Conservation (phyloP, 257 asterid genomes). For the Misopates orontium region DNA sequence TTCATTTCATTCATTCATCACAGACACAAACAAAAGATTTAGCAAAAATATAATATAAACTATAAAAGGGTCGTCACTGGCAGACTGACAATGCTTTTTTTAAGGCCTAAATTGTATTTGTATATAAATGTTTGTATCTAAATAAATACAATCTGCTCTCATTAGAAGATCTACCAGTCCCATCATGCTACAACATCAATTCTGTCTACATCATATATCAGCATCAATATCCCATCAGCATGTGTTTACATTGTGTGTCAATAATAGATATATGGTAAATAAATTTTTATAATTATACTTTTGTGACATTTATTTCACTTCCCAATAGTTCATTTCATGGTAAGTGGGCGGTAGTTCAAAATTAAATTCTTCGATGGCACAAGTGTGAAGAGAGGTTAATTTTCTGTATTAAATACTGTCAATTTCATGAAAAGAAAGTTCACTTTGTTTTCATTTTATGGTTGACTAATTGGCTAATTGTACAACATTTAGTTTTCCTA, state of each 20-base stretch:
- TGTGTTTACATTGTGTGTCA: not conserved
- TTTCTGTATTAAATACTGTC: no score
- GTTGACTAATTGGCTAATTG: no score
- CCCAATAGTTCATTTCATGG: no score
- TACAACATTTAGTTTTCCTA: no score
- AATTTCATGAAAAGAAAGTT: no score
- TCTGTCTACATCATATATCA: constrained; percentile 40
- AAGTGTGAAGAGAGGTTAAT: no score
- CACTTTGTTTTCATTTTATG: no score
- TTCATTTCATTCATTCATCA: constrained; percentile 6
- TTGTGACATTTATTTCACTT: no score
- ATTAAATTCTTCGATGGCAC: no score
- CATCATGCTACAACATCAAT: constrained; percentile 34
- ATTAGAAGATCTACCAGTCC: constrained; percentile 41
- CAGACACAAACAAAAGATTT: constrained; percentile 14
- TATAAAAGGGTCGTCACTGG: constrained; percentile 5
- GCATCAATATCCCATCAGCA: constrained; percentile 15
- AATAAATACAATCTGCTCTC: constrained; percentile 31
- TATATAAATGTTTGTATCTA: constrained; percentile 1
- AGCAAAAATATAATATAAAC: not conserved
- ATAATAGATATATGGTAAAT: no score
- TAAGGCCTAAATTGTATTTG: constrained; percentile 25
- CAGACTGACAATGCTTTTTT: constrained; percentile 29
- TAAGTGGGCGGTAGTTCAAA: no score
- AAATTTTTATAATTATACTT: no score